These are phyloP conservation scores for Epichloe uncinata DNA, from an alignment of 2,329 filamentous ascomycete species.

Conservation along the genomic window DNA sequence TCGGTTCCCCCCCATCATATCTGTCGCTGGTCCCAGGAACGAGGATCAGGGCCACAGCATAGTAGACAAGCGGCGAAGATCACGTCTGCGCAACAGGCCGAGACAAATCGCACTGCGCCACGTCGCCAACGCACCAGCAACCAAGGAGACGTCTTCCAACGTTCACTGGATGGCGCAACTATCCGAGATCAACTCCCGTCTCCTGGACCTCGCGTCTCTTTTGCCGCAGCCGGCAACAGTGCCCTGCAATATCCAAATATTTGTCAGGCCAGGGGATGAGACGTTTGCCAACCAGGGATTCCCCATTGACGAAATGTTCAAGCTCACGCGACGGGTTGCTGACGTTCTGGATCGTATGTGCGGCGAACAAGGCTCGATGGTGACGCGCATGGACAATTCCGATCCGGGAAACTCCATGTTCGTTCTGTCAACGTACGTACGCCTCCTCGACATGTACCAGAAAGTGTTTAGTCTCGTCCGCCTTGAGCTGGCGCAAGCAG, in stretches of 20 bases:
- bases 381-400: conserved; percentile 13
- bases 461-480: conserved; percentile 24
- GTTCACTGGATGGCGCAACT: conserved; percentile 27
- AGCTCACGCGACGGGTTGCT: conserved; percentile 24
- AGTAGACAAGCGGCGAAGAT: conserved; percentile 13
- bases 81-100: conserved; percentile 14
- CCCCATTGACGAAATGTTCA: conserved; percentile 28
- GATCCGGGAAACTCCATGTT: conserved; percentile 26
- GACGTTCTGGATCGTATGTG: conserved; percentile 20
- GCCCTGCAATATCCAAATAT: conserved; percentile 9
- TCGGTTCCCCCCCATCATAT: not conserved
- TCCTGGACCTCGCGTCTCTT: conserved; percentile 23
- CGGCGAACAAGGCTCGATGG: conserved; percentile 1
- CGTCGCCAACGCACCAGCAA: conserved; percentile 9
- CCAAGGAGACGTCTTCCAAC: conserved; percentile 10
- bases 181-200: conserved; percentile 23
- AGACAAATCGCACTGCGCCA: conserved; percentile 21
- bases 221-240: conserved; percentile 17
- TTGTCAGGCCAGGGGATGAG: conserved; percentile 8
- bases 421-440: conserved; percentile 25
- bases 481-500: conserved; percentile 17
- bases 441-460: conserved; percentile 28
- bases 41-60: not conserved
- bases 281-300: conserved; percentile 16
- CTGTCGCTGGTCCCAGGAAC: not conserved